A percentile compares a stretch with the other conserved stretches of the same genome.
Conservation (phyloP, 192 early-diverging fungal genomes). For the Mortierella hygrophila region DNA sequence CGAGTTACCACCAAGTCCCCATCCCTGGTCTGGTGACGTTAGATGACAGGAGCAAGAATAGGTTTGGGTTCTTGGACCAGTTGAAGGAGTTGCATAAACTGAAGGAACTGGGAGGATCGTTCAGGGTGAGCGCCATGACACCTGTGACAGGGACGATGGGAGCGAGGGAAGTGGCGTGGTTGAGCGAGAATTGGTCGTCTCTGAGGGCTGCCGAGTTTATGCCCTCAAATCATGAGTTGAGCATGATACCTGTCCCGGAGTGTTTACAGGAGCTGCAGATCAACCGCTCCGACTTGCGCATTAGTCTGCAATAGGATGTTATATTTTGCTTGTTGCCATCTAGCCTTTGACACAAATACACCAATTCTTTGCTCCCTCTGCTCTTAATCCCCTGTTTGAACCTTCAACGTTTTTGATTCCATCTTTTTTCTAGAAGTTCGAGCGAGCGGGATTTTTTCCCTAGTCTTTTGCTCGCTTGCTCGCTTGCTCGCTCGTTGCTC, state of each 20-base stretch:
- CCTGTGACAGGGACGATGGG: background rate
- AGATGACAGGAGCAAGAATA: background rate
- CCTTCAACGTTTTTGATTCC: too few species aligned
- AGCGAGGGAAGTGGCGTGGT: slow-evolving; percentile 3
- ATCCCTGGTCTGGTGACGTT: background rate
- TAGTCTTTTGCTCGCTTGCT: too few species aligned
- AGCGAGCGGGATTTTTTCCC: too few species aligned
- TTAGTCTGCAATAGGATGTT: background rate
- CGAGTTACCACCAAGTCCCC: background rate
- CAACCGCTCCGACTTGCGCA: background rate
- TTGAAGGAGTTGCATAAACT: background rate
- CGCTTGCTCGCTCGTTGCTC: too few species aligned
- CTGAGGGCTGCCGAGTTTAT: slow-evolving; percentile 6
- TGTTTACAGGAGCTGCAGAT: background rate
- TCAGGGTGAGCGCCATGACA: background rate
- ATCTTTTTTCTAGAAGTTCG: too few species aligned
- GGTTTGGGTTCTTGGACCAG: background rate
- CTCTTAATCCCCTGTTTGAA: too few species aligned
- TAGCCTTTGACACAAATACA: too few species aligned
- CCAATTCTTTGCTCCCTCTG: too few species aligned
- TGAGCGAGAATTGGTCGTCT: slow-evolving; percentile 1
- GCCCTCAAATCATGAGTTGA: background rate
- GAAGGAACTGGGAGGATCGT: slow-evolving; percentile 9
- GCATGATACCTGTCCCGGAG: background rate
- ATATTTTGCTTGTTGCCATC: background rate